Conservation (phyloP, 2,329 filamentous ascomycete species). For the Cyanodermella asteris region DNA sequence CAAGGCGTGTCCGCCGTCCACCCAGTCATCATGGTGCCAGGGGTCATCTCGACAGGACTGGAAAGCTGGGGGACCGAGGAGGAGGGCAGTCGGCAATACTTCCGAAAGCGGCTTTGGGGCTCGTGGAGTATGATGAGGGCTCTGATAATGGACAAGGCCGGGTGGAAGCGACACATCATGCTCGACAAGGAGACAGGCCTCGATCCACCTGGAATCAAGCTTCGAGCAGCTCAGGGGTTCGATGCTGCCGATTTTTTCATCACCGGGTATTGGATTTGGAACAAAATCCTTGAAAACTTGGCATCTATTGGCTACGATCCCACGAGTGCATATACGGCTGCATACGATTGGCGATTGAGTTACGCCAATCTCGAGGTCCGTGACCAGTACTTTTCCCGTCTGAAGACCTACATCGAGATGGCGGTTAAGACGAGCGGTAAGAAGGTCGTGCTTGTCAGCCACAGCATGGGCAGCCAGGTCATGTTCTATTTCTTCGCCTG, state of each 20-base stretch:
- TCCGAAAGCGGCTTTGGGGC: conserved; percentile 85
- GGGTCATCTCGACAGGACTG: conserved; percentile 88
- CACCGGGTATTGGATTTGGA: conserved; percentile 93
- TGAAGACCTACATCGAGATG: conserved; percentile 80
- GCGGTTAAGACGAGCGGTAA: conserved; percentile 49
- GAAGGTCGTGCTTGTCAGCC: conserved; percentile 71
- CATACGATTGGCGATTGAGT: conserved; percentile 81
- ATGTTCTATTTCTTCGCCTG: conserved; percentile 61
- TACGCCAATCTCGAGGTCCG: conserved; percentile 75
- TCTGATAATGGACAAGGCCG: conserved; percentile 74
- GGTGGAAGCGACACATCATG: conserved; percentile 95
- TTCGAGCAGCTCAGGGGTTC: conserved; percentile 85
- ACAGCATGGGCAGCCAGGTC: conserved; percentile 96
- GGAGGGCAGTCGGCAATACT: conserved; percentile 61
- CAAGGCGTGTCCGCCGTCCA: conserved; percentile 68
- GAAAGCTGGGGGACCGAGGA: conserved; percentile 92
- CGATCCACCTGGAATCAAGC: conserved; percentile 73
- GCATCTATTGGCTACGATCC: conserved; percentile 93
- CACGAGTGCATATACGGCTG: conserved; percentile 44
- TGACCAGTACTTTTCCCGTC: conserved; percentile 79
- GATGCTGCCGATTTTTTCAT: conserved; percentile 82
- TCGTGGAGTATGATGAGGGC: conserved; percentile 99
- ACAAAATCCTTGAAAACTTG: conserved; percentile 91
- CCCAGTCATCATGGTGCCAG: conserved; percentile 90
- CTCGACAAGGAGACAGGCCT: conserved; percentile 77